Conservation (phyloP, 176 grass and related monocot species). For the Cocos nucifera region DNA sequence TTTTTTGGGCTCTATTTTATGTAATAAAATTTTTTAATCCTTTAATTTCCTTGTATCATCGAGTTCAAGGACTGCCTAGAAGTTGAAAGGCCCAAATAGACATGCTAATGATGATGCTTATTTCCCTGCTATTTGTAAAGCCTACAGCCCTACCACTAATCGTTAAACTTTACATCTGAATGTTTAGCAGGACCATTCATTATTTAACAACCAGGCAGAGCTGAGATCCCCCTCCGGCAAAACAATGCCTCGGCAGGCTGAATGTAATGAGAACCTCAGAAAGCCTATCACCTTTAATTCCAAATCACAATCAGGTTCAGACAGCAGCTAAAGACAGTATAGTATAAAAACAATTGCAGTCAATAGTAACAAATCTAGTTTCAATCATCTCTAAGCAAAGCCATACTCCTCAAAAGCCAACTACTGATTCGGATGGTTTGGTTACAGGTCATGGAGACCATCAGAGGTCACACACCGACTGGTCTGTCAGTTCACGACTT, state of each 20-base stretch:
- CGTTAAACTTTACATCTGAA: background rate
- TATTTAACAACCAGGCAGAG: conserved; percentile 44
- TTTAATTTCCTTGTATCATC: too few relatives aligned
- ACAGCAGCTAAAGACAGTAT: conserved; percentile 52
- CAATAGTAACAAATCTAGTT: conserved; percentile 30
- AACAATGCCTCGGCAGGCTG: conserved; percentile 22
- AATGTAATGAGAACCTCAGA: conserved; percentile 35
- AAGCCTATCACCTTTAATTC: conserved; percentile 63
- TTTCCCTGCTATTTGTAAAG: too few relatives aligned
- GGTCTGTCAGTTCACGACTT: conserved; percentile 64
- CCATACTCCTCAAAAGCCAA: conserved; percentile 27
- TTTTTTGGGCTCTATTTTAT: too few relatives aligned
- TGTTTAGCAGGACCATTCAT: conserved; percentile 47
- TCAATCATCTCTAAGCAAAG: conserved; percentile 45
- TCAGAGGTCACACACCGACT: conserved; percentile 9
- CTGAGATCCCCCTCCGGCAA: conserved; percentile 49
- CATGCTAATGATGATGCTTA: too few relatives aligned
- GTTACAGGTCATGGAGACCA: too few relatives aligned
- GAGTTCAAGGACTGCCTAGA: too few relatives aligned
- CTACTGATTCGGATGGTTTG: conserved; percentile 45
- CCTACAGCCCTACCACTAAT: too few relatives aligned
- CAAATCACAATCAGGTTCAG: conserved; percentile 50
- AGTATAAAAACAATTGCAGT: conserved; percentile 35
- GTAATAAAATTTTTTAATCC: too few relatives aligned
- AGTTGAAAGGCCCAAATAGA: too few relatives aligned